Evolutionary conservation across 371 early-diverging fungal species (phyloP).

Genomic region (Mortierella sp.): DNA sequence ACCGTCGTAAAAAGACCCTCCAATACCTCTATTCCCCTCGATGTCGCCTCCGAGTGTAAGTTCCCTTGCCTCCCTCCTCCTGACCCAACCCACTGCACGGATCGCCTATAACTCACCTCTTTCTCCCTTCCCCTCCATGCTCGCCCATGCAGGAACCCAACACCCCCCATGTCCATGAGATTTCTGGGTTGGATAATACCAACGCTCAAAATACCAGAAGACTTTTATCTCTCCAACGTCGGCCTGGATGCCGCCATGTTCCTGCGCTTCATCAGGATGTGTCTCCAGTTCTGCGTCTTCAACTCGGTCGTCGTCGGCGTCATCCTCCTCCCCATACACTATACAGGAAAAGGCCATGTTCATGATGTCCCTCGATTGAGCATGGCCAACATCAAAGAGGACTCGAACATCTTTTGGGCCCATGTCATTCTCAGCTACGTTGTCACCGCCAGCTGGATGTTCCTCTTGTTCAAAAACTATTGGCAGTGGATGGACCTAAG

Average conservation of each 20-base stretch:
- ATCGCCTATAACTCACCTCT: too few relatives aligned
- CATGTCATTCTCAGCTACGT: constrained; percentile 60
- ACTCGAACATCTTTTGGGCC: constrained; percentile 58
- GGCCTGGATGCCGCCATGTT: constrained; percentile 78
- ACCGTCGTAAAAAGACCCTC: constrained; percentile 52
- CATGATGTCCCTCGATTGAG: constrained; percentile 52
- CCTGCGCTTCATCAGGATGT: constrained; percentile 74
- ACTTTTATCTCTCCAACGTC: constrained; percentile 60
- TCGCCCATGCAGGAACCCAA: constrained; percentile 54
- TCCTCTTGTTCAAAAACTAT: constrained; percentile 67
- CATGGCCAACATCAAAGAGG: constrained; percentile 59
- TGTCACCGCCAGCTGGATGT: constrained; percentile 63
- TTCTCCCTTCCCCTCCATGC: too few relatives aligned
- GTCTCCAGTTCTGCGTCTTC: constrained; percentile 64
- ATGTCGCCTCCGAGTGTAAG: constrained; percentile 52
- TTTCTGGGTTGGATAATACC: constrained; percentile 56
- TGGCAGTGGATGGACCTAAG: constrained; percentile 64
- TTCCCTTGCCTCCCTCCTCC: not conserved
- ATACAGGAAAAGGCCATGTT: constrained; percentile 28
- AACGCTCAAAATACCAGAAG: constrained; percentile 57
- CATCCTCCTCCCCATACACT: constrained; percentile 65
- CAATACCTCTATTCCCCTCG: constrained; percentile 56
- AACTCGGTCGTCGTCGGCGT: constrained; percentile 59
- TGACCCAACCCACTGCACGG: too few relatives aligned
- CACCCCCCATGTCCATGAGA: constrained; percentile 55